Evolutionary conservation across 1,139 yeast species (phyloP), one percentile per base, ranked within the genome.

Genomic region (Spathaspora sp.): DNA sequence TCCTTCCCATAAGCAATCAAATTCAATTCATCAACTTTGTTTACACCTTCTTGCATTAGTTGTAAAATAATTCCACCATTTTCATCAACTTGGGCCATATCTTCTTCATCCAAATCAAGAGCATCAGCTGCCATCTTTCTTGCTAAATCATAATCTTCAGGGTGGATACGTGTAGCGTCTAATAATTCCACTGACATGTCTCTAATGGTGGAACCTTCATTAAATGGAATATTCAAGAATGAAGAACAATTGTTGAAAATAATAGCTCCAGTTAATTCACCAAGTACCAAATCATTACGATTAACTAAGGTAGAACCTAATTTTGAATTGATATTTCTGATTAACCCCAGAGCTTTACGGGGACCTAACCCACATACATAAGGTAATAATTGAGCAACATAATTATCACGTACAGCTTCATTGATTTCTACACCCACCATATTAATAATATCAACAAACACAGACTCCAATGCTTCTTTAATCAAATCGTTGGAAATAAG

Each of bases 61-160:
- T 87, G 85, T 51, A 85, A 85, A 50, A 93, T 86, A 10, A 91
- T 90, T 41, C 96, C 97, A 48, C 96, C 95, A 53, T 74, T 79
- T 51, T 72, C 76, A 56, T 88, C 95, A 51, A 86, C 74, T 48
- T 86, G 95, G 2, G 85, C 89, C 61, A 89, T 78, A 57, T 91
- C 97, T 66, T 91, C 98, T 59, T 95, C 99, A 59, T 91, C 97
- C 54, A 90, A 78, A 59, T 95, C 99, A 53, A 93, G 76, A 1
- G 99, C 98, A 72, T 93, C 99, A 2, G 97, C 95, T 8, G 98
- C 98, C 90, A 93, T 91, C 63, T 93, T 93, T 47, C 95, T 82
- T 2, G 98, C 98, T 56, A 93, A 76, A 51, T 89, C 96, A 62
- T 93, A 93, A 67, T 93, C 99, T 66, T 95, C 98, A 3, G 99